Evolutionary conservation across 257 asterid genomes (phyloP).

Genomic region (Scutellaria minor): DNA sequence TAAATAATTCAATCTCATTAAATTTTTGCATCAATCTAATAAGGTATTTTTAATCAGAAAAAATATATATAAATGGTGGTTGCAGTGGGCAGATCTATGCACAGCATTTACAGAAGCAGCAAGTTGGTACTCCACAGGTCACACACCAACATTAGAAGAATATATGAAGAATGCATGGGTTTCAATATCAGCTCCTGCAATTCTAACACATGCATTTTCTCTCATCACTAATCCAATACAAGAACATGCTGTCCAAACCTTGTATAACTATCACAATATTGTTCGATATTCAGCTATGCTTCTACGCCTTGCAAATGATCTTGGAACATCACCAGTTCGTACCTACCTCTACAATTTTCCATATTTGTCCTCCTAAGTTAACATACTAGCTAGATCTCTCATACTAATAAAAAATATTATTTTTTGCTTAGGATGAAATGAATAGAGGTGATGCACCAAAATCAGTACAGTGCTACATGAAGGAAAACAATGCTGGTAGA

Average conservation of each 20-base stretch:
- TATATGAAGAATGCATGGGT: not conserved
- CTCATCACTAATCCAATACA: constrained; percentile 15
- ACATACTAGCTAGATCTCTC: no score
- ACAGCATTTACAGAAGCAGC: constrained; percentile 8
- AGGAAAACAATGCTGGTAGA: not conserved
- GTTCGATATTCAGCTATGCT: not conserved
- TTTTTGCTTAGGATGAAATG: not conserved
- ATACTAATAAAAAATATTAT: not conserved
- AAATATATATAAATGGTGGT: no score
- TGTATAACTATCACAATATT: not conserved
- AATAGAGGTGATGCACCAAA: constrained; percentile 21
- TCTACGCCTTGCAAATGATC: constrained; percentile 29
- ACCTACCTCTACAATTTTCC: no score
- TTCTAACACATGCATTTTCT: not conserved
- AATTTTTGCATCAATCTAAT: no score
- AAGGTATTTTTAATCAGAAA: no score
- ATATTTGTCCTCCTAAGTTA: no score
- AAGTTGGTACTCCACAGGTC: constrained; percentile 1
- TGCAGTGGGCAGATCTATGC: constrained; percentile 22
- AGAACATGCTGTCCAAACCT: not conserved
- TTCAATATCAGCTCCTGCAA: constrained; percentile 1
- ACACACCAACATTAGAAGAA: constrained; percentile 17
- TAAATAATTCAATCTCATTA: no score
- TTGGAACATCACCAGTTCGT: constrained; percentile 20
- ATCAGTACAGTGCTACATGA: constrained; percentile 26